Evolutionary conservation across 306 rosid species (phyloP).

Genomic region (Medicago truncatula): DNA sequence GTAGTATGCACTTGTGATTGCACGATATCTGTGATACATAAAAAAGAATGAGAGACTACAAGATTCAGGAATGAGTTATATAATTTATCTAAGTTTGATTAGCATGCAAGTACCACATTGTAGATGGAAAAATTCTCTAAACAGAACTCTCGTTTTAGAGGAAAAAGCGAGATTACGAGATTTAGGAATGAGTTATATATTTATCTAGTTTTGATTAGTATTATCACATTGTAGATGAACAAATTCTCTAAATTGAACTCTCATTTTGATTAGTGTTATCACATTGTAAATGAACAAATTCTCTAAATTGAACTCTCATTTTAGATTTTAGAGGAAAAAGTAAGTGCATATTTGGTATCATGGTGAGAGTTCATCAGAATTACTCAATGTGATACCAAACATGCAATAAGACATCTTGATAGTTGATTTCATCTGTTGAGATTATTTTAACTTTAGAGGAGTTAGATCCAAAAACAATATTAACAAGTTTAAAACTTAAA

Average conservation of each 20-base stretch:
- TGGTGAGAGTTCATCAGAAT: no score
- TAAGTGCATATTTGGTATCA: no score
- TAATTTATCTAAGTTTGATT: slow-evolving; percentile 1
- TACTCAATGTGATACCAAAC: no score
- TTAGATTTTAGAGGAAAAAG: not conserved
- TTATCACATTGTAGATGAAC: not conserved
- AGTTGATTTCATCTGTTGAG: not conserved
- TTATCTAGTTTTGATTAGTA: not conserved
- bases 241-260: not conserved
- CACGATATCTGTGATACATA: slow-evolving; percentile 62
- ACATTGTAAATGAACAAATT: not conserved
- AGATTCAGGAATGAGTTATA: slow-evolving; percentile 2
- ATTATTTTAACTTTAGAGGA: no score
- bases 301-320: not conserved
- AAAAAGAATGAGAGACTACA: slow-evolving; percentile 22
- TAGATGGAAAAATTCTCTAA: not conserved
- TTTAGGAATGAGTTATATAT: no score
- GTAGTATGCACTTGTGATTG: slow-evolving; percentile 85
- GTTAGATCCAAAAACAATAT: not conserved
- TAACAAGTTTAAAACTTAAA: not conserved
- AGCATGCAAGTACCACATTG: not conserved
- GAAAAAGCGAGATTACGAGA: not conserved
- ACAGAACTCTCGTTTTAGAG: not conserved
- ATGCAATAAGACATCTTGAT: not conserved
- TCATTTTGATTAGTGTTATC: not conserved